Percentiles rank a stretch among this genome's conserved stretches.
These are phyloP conservation scores for Pythium coloratum DNA, from an alignment of 352 stramenopile genomes.

Conservation along the genomic window DNA sequence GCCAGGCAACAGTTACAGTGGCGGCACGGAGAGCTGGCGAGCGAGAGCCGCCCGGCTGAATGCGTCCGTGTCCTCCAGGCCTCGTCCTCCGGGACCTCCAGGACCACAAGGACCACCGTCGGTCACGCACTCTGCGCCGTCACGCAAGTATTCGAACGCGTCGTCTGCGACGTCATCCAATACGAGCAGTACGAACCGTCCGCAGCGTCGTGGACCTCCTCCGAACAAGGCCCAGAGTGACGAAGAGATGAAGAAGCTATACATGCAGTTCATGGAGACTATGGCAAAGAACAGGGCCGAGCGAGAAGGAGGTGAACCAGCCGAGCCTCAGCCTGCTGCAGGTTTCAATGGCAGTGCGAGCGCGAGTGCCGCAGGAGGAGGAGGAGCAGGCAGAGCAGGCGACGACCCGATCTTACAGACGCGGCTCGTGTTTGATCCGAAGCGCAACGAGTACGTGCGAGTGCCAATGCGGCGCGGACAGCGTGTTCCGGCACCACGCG, in stretches of 20 bases:
- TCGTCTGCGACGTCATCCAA: slow-evolving; percentile 22
- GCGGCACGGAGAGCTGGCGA: slow-evolving; percentile 19
- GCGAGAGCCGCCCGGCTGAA: slow-evolving; percentile 19
- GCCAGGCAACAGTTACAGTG: slow-evolving; percentile 26
- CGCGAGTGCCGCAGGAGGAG: not conserved
- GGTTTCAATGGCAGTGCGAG: not conserved
- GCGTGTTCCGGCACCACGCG: slow-evolving; percentile 1
- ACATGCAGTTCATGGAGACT: slow-evolving; percentile 27
- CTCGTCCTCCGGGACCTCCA: slow-evolving; percentile 6
- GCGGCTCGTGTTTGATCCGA: slow-evolving; percentile 20
- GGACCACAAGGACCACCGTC: not conserved
- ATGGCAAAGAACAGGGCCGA: slow-evolving; percentile 23
- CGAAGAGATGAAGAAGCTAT: slow-evolving; percentile 23
- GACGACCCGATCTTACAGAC: slow-evolving; percentile 23
- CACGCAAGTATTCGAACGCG: slow-evolving; percentile 22
- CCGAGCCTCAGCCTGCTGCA: not conserved
- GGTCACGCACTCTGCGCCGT: slow-evolving; percentile 12
- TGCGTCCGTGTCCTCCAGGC: slow-evolving; percentile 16
- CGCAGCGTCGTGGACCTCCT: not conserved
- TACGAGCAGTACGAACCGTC: slow-evolving; percentile 12
- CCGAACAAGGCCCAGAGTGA: slow-evolving; percentile 15
- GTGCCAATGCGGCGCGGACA: not conserved
- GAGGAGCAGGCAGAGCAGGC: not conserved
- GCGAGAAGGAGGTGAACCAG: not conserved
- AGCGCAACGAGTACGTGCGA: slow-evolving; percentile 22